Evolutionary conservation across 2,329 filamentous ascomycete genomes (phyloP), one percentile per base, ranked within the genome.

Genomic region (Orbilia oligospora): DNA sequence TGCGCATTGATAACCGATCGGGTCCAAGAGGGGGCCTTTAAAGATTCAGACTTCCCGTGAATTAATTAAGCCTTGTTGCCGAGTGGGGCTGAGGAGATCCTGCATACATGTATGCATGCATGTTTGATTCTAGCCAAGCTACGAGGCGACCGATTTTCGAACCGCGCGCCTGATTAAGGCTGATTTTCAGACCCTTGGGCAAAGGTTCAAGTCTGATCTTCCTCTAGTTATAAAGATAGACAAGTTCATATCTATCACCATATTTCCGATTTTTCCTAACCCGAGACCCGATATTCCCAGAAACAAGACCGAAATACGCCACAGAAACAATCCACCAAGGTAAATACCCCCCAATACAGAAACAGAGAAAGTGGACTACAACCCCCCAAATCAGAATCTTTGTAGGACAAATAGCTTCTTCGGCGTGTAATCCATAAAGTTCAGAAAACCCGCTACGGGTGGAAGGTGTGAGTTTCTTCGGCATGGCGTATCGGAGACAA

Each of bases 401-500:
- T 6, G 30, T 8, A 1, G 53, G 53, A 20, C 53, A 58, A 36
- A 38, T 22, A 5, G 53, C 53, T 14, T 58, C 53, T 5, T 36
- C 30, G 3, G 53, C 53, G 16, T 58, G 14, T 38, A 58, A 22
- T 0, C 53, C 53, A 6, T 8, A 58, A 20, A n/a, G n/a, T 1
- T 38, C 30, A 20, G 5, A 38, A 20, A 36, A 36, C 1, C 30
- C 53, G 20, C 30, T 58, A 20, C n/a, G 44, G 30, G 6, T 18
- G n/a, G 55, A 16, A 18, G 33, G 38, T 1, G 38, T 38, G 18
- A 48, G 9, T 46, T 64, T 64, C 38, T 64, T 64, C 9, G 58
- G 58, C 36, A 64, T 64, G 8, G 58, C 58, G 6, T 46, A 30
- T 30, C 38, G 20, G 0, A 64, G 16, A n/a, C 58, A 64, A n/a